Percentiles rank a stretch among this genome's conserved stretches.
These are phyloP conservation scores for Globisporangium spiculum DNA, from an alignment of 352 stramenopile genomes.

Conservation along the genomic window DNA sequence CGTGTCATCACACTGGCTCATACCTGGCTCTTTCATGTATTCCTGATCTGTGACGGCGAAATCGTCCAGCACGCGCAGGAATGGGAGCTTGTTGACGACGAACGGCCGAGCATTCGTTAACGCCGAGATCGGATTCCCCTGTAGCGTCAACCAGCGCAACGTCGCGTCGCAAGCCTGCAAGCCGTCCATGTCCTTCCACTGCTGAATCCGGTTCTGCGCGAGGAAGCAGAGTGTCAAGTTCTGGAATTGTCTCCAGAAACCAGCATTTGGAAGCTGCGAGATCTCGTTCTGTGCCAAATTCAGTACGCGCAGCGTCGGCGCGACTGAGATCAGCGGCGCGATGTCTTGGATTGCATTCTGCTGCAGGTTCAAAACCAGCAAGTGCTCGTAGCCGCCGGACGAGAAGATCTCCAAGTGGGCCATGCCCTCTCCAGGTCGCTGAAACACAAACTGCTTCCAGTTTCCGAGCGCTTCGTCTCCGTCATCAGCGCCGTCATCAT, in stretches of 20 bases:
- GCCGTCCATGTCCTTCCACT: conserved; percentile 50
- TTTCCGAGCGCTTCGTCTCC: conserved; percentile 19
- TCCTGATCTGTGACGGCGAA: conserved; percentile 66
- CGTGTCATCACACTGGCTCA: neutral
- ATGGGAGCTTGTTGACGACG: conserved; percentile 66
- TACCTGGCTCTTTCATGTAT: conserved; percentile 44
- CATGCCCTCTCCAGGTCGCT: conserved; percentile 43
- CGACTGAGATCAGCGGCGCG: conserved; percentile 35
- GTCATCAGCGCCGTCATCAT: conserved; percentile 7
- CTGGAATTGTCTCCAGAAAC: conserved; percentile 57
- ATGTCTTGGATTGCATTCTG: conserved; percentile 61
- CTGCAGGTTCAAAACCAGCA: conserved; percentile 60
- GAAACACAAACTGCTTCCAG: conserved; percentile 54
- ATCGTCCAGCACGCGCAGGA: conserved; percentile 57
- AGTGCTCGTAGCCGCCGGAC: conserved; percentile 41
- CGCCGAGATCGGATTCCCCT: conserved; percentile 62
- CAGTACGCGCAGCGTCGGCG: conserved; percentile 48
- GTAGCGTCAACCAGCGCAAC: conserved; percentile 56
- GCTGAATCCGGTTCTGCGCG: conserved; percentile 44
- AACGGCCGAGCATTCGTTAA: conserved; percentile 51
- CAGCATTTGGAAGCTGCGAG: conserved; percentile 30
- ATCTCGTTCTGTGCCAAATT: conserved; percentile 62
- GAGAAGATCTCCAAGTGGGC: conserved; percentile 30
- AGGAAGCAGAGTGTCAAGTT: conserved; percentile 57
- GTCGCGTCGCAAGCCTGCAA: conserved; percentile 34